phyloP scores from a whole-genome alignment of 2,329 filamentous ascomycete species.

The Alternaria triticimaculans region DNA sequence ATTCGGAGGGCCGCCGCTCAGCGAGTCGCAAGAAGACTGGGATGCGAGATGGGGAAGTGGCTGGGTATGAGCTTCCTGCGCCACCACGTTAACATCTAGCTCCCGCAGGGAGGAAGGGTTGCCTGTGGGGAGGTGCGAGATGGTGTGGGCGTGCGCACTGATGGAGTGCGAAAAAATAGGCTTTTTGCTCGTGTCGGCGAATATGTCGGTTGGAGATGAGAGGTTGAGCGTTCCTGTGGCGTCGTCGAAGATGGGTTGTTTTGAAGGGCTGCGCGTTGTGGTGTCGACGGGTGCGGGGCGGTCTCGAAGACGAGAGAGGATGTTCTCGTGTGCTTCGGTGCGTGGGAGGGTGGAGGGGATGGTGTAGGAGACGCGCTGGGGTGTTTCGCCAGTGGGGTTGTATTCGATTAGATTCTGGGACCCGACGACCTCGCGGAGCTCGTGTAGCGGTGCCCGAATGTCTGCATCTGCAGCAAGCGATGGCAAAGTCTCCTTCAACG shows the following conservation, averaged over 20 bases:
- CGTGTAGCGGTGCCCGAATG: conserved; percentile 72
- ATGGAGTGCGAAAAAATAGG: conserved; percentile 35
- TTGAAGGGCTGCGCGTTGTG: conserved; percentile 51
- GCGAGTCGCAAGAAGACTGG: conserved; percentile 35
- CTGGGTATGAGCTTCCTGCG: conserved; percentile 40
- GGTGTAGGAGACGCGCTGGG: conserved; percentile 79
- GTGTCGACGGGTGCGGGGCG: conserved; percentile 38
- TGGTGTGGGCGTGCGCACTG: conserved; percentile 30
- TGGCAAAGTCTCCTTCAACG: conserved; percentile 66
- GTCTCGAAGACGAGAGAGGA: conserved; percentile 59
- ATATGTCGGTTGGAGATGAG: conserved; percentile 37
- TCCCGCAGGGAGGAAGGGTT: conserved; percentile 50
- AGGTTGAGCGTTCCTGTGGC: conserved; percentile 47
- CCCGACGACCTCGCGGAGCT: conserved; percentile 73
- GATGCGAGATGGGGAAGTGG: conserved; percentile 41
- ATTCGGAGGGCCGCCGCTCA: conserved; percentile 44
- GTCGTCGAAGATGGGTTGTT: conserved; percentile 62
- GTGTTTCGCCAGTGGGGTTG: conserved; percentile 82
- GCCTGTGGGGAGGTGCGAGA: conserved; percentile 31
- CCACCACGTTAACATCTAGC: conserved; percentile 56
- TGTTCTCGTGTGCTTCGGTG: conserved; percentile 68
- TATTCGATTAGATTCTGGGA: conserved; percentile 77
- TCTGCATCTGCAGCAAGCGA: conserved; percentile 62
- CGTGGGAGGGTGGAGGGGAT: conserved; percentile 80
- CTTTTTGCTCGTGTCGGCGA: conserved; percentile 29